A percentile compares a stretch with the other conserved stretches of the same genome.
Conservation (phyloP, 345 rosid species). For the Gossypioides kirkii region DNA sequence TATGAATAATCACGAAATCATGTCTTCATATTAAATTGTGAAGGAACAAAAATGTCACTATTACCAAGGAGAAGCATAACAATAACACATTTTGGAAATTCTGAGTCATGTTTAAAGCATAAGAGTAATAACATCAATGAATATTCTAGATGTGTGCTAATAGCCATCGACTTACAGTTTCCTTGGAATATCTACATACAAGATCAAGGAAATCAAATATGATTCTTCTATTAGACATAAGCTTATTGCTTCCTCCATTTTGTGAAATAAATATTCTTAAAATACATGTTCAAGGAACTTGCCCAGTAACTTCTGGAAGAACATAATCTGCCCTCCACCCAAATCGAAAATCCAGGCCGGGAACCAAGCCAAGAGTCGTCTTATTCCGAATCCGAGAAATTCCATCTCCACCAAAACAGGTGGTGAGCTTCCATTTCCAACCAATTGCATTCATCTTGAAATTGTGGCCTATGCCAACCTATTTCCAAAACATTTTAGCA, state of each 20-base stretch:
- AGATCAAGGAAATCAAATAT: slow-evolving; percentile 17
- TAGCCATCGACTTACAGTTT: neutral
- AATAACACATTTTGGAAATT: neutral
- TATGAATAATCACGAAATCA: neutral
- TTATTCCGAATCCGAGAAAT: slow-evolving; percentile 73
- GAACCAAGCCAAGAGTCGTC: slow-evolving; percentile 69
- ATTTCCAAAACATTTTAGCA: slow-evolving; percentile 3
- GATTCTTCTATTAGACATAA: neutral
- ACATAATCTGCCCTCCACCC: slow-evolving; percentile 93
- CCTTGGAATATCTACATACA: slow-evolving; percentile 3
- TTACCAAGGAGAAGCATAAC: neutral
- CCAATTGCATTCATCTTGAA: slow-evolving; percentile 68
- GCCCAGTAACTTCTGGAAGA: slow-evolving; percentile 83
- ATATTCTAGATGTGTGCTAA: neutral
- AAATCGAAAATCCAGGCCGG: slow-evolving; percentile 80
- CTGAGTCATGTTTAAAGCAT: neutral
- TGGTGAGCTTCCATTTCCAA: slow-evolving; percentile 89
- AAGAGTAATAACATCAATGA: neutral
- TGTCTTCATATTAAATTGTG: neutral
- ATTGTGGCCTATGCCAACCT: slow-evolving; percentile 87
- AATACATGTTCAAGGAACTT: slow-evolving; percentile 28
- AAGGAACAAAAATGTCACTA: neutral
- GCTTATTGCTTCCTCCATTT: neutral
- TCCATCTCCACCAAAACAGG: slow-evolving; percentile 88
- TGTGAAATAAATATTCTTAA: neutral